Evolutionary conservation across 352 stramenopile genomes (phyloP).

Genomic region (Globisporangium cystogenes): DNA sequence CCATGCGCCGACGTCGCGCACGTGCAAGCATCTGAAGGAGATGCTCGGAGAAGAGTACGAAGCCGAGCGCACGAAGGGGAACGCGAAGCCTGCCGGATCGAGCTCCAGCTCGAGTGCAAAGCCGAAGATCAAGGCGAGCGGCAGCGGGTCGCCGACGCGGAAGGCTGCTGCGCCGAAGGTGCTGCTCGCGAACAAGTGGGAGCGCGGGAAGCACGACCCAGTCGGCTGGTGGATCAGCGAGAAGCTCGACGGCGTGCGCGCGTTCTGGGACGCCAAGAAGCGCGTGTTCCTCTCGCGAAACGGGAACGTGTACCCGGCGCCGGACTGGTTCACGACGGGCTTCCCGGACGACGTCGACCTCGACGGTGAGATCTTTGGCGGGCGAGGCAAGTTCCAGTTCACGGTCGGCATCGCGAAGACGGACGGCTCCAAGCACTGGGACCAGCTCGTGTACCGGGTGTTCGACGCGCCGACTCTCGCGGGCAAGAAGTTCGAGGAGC

Average conservation of each 20-base stretch:
- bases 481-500: conserved; percentile 50
- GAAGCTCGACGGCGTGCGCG: conserved; percentile 70
- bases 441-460: conserved; percentile 60
- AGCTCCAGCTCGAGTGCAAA: conserved; percentile 2
- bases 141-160: conserved; percentile 8
- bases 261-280: conserved; percentile 50
- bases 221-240: conserved; percentile 70
- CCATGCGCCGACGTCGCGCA: conserved; percentile 31
- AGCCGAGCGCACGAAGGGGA: conserved; percentile 17
- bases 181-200: conserved; percentile 64
- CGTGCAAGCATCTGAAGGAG: conserved; percentile 62
- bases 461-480: conserved; percentile 52
- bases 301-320: conserved; percentile 59
- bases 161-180: conserved; percentile 40
- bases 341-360: conserved; percentile 56
- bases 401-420: conserved; percentile 65
- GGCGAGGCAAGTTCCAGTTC: conserved; percentile 53
- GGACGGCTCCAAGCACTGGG: conserved; percentile 42
- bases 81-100: conserved; percentile 8
- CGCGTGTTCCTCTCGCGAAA: conserved; percentile 52
- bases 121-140: conserved; percentile 5
- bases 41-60: conserved; percentile 50
- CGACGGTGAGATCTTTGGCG: conserved; percentile 72
- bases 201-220: conserved; percentile 51
- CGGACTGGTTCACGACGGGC: conserved; percentile 45